Evolutionary conservation across 805 yeast genomes (phyloP), one percentile per base, ranked within the genome.

Genomic region (Candida tammaniensis): DNA sequence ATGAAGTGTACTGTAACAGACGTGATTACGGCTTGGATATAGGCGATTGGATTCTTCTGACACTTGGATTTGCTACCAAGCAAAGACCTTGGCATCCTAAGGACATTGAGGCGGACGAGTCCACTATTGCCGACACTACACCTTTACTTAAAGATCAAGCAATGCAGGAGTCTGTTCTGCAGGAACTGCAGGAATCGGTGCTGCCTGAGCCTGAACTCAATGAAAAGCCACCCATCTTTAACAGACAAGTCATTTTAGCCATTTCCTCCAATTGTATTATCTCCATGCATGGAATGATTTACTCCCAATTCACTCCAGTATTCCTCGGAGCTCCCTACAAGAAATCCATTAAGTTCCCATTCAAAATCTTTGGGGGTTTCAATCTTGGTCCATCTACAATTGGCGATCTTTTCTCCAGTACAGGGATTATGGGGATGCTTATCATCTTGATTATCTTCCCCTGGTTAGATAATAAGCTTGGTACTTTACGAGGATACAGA

Each of bases 391-490:
- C 56, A 11, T 42, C 51, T 11, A 45, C 43, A 26, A 62, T 61
- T 27, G 68, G 67, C 15, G 51, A 50, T 6, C 47, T 62, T 11
- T 53, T 62, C 27, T 59, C 65, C 3, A 47, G 56, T 14, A 61
- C 68, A 1, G 68, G 68, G 1, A 43, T 62, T 20, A 45, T 52
- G 44, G 68, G 68, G 7, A 58, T 59, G 51, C 16, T 61, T 14
- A 55, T 72, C 27, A 69, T 78, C 24, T 37, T 76, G 33, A 55
- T 77, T n/a, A 38, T 59, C 1, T 61, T 61, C 42, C 68, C 68
- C 1, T 44, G 43, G 33, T 39, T 62, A 25, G 67, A 61, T 32
- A 42, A 59, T 8, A 44, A 43, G 9, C 47, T 61, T 3, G 38
- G 41, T 2, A 38, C 41, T 16, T 19, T 38, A 12, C 17, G 22